Percentiles rank a stretch among this genome's conserved stretches.
phyloP scores from a whole-genome alignment of 345 rosid genomes.

The Gossypium longicalyx region DNA sequence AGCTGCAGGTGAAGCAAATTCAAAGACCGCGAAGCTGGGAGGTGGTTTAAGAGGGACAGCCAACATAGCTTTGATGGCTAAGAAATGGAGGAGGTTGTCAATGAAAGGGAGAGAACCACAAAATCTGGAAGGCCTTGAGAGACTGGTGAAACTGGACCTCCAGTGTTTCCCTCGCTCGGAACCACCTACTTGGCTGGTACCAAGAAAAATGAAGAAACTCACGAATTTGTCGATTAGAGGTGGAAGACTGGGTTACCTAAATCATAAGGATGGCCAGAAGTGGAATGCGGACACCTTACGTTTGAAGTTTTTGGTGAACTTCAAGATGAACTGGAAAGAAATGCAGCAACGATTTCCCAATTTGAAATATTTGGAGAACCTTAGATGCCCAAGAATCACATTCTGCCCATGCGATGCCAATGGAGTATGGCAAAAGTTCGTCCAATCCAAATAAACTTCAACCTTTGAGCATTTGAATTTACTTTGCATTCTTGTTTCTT shows the following conservation, averaged over 20 bases:
- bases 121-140: not conserved
- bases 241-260: slow-evolving; percentile 24
- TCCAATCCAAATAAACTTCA: not conserved
- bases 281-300: slow-evolving; percentile 27
- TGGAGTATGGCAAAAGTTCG: slow-evolving; percentile 30
- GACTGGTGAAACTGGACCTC: slow-evolving; percentile 11
- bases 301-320: slow-evolving; percentile 27
- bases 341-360: slow-evolving; percentile 20
- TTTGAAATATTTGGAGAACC: slow-evolving; percentile 35
- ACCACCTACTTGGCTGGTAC: not conserved
- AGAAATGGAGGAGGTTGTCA: not conserved
- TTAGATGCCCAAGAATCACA: slow-evolving; percentile 29
- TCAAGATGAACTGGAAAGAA: slow-evolving; percentile 26
- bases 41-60: not conserved
- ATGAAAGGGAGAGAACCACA: not conserved
- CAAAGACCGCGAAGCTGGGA: not conserved
- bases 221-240: slow-evolving; percentile 27
- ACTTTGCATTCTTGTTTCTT: not conserved
- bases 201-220: not conserved
- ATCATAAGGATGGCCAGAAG: not conserved
- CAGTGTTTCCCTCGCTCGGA: not conserved
- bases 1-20: not conserved
- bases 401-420: slow-evolving; percentile 33
- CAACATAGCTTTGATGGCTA: not conserved
- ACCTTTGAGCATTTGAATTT: not conserved